Conservation (phyloP, 2,329 filamentous ascomycete species). For the Byssochlamys sp. region DNA sequence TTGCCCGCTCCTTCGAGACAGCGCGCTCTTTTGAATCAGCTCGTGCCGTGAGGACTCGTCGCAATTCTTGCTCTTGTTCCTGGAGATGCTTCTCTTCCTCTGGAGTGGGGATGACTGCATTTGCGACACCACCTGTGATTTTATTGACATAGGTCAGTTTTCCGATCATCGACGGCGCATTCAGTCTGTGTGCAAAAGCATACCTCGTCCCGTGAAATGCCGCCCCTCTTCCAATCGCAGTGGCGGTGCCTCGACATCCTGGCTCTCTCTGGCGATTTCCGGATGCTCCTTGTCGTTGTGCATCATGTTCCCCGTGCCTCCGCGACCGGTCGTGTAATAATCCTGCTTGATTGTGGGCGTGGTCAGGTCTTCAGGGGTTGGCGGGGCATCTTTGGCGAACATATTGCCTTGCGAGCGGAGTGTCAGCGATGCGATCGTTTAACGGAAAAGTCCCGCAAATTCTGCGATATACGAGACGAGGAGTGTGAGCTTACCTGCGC, state of each 20-base stretch:
- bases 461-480: background rate
- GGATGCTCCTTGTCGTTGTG: conserved; percentile 58
- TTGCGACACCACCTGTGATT: conserved; percentile 25
- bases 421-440: background rate
- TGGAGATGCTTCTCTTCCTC: conserved; percentile 15
- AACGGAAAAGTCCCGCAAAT: background rate
- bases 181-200: conserved; percentile 3
- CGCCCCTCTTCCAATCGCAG: conserved; percentile 29
- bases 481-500: conserved; percentile 47
- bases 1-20: background rate
- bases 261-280: conserved; percentile 62
- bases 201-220: conserved; percentile 37
- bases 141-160: conserved; percentile 2
- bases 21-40: background rate
- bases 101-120: conserved; percentile 22
- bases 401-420: conserved; percentile 50
- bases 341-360: conserved; percentile 75
- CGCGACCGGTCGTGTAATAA: conserved; percentile 82
- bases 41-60: background rate
- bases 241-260: conserved; percentile 62
- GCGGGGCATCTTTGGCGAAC: conserved; percentile 39
- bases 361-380: conserved; percentile 56
- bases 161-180: background rate
- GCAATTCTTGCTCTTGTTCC: conserved; percentile 13
- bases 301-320: conserved; percentile 81